These are phyloP conservation scores for Globisporangium lucens DNA, from an alignment of 352 stramenopile genomes.

Conservation along the genomic window DNA sequence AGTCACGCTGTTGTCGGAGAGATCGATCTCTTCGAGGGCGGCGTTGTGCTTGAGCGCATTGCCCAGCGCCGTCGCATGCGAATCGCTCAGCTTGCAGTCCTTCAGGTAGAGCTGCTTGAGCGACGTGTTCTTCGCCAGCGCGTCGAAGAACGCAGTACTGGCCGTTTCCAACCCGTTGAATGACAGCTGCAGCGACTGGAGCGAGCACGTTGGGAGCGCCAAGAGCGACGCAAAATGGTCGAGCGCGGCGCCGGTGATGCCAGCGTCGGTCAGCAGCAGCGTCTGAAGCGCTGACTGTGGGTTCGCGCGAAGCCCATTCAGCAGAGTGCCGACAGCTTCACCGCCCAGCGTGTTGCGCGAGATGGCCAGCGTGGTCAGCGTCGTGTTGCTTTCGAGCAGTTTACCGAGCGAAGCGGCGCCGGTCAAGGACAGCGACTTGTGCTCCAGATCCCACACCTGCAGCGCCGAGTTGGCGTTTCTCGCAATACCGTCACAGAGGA, in stretches of 20 bases:
- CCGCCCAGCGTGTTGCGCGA: conserved; percentile 62
- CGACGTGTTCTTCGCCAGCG: conserved; percentile 55
- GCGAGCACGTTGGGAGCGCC: conserved; percentile 36
- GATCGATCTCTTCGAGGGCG: conserved; percentile 52
- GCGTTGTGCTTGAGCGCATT: conserved; percentile 44
- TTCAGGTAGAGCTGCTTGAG: conserved; percentile 64
- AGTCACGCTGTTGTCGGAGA: conserved; percentile 70
- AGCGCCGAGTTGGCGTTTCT: conserved; percentile 52
- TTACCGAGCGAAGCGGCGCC: conserved; percentile 48
- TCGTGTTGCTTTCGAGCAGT: conserved; percentile 46
- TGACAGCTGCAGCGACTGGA: conserved; percentile 63
- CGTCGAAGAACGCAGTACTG: conserved; percentile 48
- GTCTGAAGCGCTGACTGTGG: conserved; percentile 24
- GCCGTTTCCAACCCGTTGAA: conserved; percentile 56
- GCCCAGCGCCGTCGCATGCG: conserved; percentile 35
- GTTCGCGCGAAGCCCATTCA: conserved; percentile 40
- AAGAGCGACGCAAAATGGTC: conserved; percentile 44
- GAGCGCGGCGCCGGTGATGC: conserved; percentile 43
- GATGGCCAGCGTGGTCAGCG: conserved; percentile 47
- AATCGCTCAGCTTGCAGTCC: conserved; percentile 55
- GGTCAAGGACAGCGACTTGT: conserved; percentile 51
- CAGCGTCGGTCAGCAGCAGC: conserved; percentile 47
- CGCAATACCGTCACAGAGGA: conserved; percentile 46
- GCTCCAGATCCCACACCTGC: conserved; percentile 68
- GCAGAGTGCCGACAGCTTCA: conserved; percentile 35